Conservation (phyloP, 495 filamentous ascomycete species). For the Parmelia sp. region DNA sequence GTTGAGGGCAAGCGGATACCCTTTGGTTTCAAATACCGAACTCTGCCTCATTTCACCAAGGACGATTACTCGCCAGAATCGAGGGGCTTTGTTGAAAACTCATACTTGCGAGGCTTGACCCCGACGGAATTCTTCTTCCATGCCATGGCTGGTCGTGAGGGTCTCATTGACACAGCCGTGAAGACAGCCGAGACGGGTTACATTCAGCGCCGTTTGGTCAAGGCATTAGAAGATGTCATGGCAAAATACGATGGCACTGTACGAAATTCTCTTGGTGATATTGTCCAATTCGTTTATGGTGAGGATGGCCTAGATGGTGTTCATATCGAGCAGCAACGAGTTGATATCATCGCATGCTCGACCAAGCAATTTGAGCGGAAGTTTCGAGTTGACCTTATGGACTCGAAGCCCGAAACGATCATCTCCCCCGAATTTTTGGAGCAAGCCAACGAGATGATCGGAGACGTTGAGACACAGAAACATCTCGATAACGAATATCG, state of each 20-base stretch:
- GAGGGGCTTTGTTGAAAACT: constrained; percentile 97
- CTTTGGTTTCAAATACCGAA: constrained; percentile 98
- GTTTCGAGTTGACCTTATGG: constrained; percentile 95
- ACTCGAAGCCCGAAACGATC: constrained; percentile 57
- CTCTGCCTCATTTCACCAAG: constrained; percentile 95
- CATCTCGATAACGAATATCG: constrained; percentile 88
- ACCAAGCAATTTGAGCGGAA: constrained; percentile 64
- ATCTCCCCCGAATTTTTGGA: constrained; percentile 67
- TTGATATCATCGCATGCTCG: constrained; percentile 77
- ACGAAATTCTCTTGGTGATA: constrained; percentile 90
- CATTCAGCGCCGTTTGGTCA: constrained; percentile 96
- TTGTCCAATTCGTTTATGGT: constrained; percentile 96
- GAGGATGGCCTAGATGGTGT: constrained; percentile 93
- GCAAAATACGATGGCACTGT: constrained; percentile 97
- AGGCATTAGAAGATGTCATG: constrained; percentile 95
- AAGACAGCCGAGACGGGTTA: constrained; percentile 99
- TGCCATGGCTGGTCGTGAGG: constrained; percentile 99
- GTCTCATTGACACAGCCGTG: constrained; percentile 98
- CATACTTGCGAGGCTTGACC: constrained; percentile 91
- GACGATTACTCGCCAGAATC: constrained; percentile 98
- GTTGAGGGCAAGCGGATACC: constrained; percentile 99
- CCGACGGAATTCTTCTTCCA: constrained; percentile 99
- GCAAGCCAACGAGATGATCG: constrained; percentile 77
- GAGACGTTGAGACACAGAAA: constrained; percentile 76
- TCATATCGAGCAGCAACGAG: constrained; percentile 81